Base-by-base conservation (phyloP, 148 eudicot species). In the Tetragonia tetragonoides region DNA sequence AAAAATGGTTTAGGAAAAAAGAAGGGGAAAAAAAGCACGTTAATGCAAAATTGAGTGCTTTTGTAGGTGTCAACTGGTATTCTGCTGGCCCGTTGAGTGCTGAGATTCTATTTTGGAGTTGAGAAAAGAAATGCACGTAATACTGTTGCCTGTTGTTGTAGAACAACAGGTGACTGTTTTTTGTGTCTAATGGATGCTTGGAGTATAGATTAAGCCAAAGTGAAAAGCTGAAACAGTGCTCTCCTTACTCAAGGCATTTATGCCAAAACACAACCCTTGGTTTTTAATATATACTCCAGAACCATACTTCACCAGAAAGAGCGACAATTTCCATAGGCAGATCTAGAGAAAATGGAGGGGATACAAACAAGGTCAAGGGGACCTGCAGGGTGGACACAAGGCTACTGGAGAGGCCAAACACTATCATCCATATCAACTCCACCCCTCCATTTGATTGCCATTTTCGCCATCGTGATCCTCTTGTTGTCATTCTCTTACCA, bases 391-490 rank as follows among this genome's bases (percentile, higher is more conserved):
- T 16, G 54, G 6, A 20, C n/a, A 20, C 10, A 51, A 51, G 51
- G 72, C 9, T 2, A 41, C 14, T 87, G 87, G 89, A 79, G 68
- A 74, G 39, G 62, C 59, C 83, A 84, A 71, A 72, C 88, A 12
- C 37, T 83, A 69, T 28, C 34, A 28, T 28, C 34, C 34, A 28
- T 28, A 28, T 49, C 85, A 18, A 83, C 91, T n/a, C 47, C 92
- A 49, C 89, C 96, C 1, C 61, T 90, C 12, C 98, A 87, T 41
- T 72, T 93, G 78, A 70, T 93, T 4, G 87, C 86, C n/a, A 57
- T 93, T 60, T 90, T 89, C 4, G 84, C 84, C 70, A 89, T 93
- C 18, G 94, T 93, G 20, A 28, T 91, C 51, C 62, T 90, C 59
- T 81, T 91, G 41, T 77, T 91, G 28, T 80, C 85, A 3, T 75